Conservation (phyloP, 2,329 filamentous ascomycete species). For the Cryphonectria radicalis region DNA sequence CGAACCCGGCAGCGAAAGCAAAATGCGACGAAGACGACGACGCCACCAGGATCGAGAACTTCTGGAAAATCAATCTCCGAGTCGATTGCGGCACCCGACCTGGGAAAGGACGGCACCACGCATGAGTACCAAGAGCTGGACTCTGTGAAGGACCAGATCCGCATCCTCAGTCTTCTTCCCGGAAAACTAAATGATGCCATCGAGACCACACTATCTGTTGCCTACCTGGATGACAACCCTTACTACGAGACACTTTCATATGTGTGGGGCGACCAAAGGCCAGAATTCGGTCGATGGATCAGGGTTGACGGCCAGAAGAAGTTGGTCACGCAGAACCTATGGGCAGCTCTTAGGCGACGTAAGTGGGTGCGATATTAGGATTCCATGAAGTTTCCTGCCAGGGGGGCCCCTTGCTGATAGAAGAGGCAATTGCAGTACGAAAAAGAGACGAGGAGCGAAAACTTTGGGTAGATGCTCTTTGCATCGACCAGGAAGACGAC, state of each 20-base stretch:
- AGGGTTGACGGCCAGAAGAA: background rate
- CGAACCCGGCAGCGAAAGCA: background rate
- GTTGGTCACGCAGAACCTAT: background rate
- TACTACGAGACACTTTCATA: background rate
- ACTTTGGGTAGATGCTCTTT: conserved; percentile 8
- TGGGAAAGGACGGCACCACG: background rate
- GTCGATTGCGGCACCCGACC: background rate
- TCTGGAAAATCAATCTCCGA: background rate
- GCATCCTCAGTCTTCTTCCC: background rate
- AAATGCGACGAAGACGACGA: background rate
- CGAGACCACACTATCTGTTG: background rate
- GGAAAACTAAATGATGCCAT: background rate
- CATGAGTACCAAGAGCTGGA: background rate
- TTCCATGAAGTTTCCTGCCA: background rate
- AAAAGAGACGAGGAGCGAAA: background rate
- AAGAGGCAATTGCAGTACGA: background rate
- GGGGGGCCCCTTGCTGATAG: background rate
- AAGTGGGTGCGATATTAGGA: background rate
- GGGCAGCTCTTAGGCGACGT: background rate
- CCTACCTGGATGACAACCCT: background rate
- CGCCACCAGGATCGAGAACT: background rate
- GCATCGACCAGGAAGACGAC: background rate
- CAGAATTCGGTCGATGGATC: background rate
- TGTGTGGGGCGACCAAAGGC: background rate
- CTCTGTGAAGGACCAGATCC: background rate